phyloP scores from a whole-genome alignment of 139 green algal genomes.

The Dunaliella primolecta region DNA sequence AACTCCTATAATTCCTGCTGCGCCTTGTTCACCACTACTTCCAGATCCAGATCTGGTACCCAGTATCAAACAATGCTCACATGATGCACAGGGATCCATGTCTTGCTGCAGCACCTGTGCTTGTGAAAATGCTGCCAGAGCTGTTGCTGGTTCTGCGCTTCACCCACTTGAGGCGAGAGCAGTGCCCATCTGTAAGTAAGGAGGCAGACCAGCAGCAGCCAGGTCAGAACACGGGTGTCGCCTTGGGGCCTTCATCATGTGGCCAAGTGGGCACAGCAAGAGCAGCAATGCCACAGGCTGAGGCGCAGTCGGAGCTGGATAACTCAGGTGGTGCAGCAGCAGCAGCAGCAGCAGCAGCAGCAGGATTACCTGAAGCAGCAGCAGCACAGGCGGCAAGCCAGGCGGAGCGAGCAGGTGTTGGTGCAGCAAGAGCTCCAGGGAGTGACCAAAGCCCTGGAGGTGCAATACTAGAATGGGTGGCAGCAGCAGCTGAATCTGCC shows the following conservation, averaged over 20 bases:
- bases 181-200: no score
- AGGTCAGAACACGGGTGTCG: no score
- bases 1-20: no score
- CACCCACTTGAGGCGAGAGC: background rate
- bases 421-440: background rate
- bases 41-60: no score
- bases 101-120: background rate
- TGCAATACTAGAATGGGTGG: no score
- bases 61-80: no score
- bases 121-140: background rate
- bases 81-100: background rate
- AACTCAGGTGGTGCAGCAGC: background rate
- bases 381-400: background rate
- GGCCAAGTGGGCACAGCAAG: background rate
- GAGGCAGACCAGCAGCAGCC: background rate
- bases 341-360: slow-evolving; percentile 9
- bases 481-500: background rate
- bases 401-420: background rate
- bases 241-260: background rate
- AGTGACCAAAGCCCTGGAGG: background rate
- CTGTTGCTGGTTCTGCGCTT: background rate
- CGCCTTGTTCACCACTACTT: no score
- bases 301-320: background rate
- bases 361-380: background rate
- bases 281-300: background rate